Conservation (phyloP, 2,329 filamentous ascomycete genomes). For the Ascochyta fabae region DNA sequence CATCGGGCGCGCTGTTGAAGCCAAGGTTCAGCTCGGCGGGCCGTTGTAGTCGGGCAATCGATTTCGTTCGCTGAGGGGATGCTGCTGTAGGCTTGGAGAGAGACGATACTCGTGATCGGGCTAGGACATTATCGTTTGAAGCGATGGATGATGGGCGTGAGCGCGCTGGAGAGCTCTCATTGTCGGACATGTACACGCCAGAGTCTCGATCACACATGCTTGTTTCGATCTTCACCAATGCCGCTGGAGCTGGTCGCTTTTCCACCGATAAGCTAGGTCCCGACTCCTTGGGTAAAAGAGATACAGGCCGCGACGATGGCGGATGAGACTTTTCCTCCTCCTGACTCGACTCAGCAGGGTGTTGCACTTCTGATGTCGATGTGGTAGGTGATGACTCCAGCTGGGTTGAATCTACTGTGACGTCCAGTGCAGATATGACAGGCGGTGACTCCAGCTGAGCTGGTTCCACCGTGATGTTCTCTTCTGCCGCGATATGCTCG, state of each 20-base stretch:
- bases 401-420: neutral
- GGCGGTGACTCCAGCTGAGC: too few relatives aligned
- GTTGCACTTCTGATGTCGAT: neutral
- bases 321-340: neutral
- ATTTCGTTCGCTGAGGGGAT: conserved; percentile 23
- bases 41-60: conserved; percentile 30
- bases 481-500: too few relatives aligned
- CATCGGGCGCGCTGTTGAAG: conserved; percentile 8
- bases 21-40: conserved; percentile 41
- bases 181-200: conserved; percentile 33
- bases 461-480: neutral
- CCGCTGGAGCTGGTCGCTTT: neutral
- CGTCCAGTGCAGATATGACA: too few relatives aligned
- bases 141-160: conserved; percentile 20
- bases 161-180: conserved; percentile 12
- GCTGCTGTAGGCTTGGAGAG: conserved; percentile 12
- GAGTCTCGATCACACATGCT: conserved; percentile 30
- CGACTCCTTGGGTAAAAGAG: neutral
- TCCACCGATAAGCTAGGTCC: conserved; percentile 1
- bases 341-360: neutral
- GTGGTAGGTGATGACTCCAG: neutral
- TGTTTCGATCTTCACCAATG: neutral
- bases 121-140: conserved; percentile 15
- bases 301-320: neutral
- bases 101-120: conserved; percentile 19